Percentiles rank a stretch among this genome's conserved stretches.
Evolutionary conservation across 2,329 filamentous ascomycete genomes (phyloP).

Genomic region (Dothistroma septosporum): DNA sequence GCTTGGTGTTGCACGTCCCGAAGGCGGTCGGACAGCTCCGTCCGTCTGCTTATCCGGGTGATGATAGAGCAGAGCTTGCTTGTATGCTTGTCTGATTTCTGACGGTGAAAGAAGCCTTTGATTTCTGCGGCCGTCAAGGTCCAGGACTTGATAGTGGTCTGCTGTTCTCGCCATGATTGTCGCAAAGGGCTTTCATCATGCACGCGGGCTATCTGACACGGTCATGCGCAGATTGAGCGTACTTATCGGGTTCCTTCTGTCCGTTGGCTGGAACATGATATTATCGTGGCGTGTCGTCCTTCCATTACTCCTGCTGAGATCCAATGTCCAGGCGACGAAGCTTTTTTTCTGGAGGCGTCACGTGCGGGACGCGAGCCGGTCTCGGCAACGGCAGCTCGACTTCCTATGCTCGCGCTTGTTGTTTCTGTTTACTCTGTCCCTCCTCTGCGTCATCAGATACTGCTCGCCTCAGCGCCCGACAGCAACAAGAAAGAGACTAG

Average conservation of each 20-base stretch:
- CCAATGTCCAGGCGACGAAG: too few relatives aligned
- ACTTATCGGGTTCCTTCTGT: too few relatives aligned
- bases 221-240: too few relatives aligned
- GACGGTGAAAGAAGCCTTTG: slow-evolving; percentile 21
- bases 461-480: background rate
- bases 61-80: slow-evolving; percentile 52
- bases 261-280: background rate
- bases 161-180: background rate
- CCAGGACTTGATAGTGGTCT: slow-evolving; percentile 32
- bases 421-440: too few relatives aligned
- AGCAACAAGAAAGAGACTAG: background rate
- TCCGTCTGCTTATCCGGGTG: slow-evolving; percentile 54
- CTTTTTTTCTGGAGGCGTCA: background rate
- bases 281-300: too few relatives aligned
- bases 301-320: too few relatives aligned
- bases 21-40: too few relatives aligned
- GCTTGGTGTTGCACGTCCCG: slow-evolving; percentile 28
- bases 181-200: background rate
- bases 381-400: background rate
- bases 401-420: background rate
- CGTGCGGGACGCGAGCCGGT: background rate
- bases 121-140: slow-evolving; percentile 21
- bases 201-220: background rate
- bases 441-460: too few relatives aligned
- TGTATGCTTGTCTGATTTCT: slow-evolving; percentile 54